These are phyloP conservation scores for Pouteria glomerata DNA, from an alignment of 148 eudicot species.

Conservation along the genomic window DNA sequence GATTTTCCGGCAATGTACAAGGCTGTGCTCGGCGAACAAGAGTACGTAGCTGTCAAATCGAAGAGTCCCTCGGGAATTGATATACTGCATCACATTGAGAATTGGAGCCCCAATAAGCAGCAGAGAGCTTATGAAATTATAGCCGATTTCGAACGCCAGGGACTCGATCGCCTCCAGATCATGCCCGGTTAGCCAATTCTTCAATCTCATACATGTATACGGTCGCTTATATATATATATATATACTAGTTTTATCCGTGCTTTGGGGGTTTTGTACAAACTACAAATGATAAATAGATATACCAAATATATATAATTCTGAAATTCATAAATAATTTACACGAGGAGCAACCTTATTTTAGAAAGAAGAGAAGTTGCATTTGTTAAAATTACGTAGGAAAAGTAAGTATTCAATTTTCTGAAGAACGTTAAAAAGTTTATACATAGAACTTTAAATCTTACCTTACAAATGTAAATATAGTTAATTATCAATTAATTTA, in stretches of 20 bases:
- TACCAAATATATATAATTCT: too few species aligned
- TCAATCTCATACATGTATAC: too few species aligned
- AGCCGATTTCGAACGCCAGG: conserved; percentile 67
- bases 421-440: too few species aligned
- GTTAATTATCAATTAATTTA: too few species aligned
- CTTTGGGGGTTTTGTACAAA: neutral
- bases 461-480: too few species aligned
- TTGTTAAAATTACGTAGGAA: too few species aligned
- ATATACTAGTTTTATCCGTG: neutral
- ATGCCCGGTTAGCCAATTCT: conserved; percentile 65
- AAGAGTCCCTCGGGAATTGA: conserved; percentile 66
- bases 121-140: conserved; percentile 60
- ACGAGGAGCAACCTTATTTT: too few species aligned
- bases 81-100: conserved; percentile 65
- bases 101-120: conserved; percentile 48
- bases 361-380: too few species aligned
- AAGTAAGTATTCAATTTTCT: too few species aligned
- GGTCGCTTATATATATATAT: neutral
- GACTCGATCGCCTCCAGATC: conserved; percentile 76
- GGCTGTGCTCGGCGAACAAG: conserved; percentile 63
- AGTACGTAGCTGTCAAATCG: conserved; percentile 37
- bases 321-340: too few species aligned
- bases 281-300: too few species aligned
- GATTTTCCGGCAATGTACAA: conserved; percentile 89
- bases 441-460: too few species aligned